phyloP scores from a whole-genome alignment of 345 rosid genomes.

The Eucalyptus globulus region DNA sequence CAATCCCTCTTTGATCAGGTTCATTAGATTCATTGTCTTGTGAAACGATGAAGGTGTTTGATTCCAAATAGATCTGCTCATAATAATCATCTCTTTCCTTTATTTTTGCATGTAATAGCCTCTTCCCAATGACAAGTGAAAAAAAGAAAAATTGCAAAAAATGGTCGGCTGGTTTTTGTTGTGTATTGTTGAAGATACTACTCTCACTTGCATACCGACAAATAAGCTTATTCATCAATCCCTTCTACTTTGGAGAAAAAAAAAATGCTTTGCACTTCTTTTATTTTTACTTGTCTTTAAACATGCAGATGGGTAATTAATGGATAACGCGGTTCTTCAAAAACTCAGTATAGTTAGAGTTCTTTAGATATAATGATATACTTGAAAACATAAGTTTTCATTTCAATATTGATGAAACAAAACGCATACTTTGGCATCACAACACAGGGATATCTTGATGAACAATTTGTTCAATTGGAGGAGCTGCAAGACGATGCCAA shows the following conservation, averaged over 20 bases:
- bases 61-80: neutral
- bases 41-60: neutral
- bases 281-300: neutral
- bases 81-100: neutral
- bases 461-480: conserved; percentile 57
- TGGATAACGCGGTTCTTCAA: neutral
- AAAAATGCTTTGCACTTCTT: neutral
- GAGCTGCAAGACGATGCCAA: conserved; percentile 65
- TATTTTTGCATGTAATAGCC: neutral
- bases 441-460: conserved; percentile 43
- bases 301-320: neutral
- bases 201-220: neutral
- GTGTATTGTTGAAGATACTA: neutral
- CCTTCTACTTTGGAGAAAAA: neutral
- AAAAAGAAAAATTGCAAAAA: neutral
- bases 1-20: conserved; percentile 74
- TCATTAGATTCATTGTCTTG: neutral
- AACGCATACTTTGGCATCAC: neutral
- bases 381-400: neutral
- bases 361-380: neutral
- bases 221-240: neutral
- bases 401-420: neutral
- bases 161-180: neutral
- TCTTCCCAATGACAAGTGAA: neutral
- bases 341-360: neutral